Base-by-base conservation (phyloP, 768 basidiomycete genomes). In the Panellus pusillus region DNA sequence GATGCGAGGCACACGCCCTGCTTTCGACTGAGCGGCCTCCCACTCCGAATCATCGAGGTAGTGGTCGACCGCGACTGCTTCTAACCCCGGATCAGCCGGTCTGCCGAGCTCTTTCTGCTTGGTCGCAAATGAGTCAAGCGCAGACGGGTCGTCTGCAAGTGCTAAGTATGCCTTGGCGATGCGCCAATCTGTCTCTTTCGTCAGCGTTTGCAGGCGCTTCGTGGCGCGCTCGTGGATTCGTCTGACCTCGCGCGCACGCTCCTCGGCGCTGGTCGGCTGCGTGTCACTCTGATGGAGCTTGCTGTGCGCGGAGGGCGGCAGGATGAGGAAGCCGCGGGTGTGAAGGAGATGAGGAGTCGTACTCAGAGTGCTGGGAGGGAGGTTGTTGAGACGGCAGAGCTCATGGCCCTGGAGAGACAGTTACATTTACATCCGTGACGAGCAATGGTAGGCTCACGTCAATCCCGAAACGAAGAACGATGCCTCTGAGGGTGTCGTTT, bases 301-400 rank as follows among this genome's bases (percentile, higher is more conserved):
- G 13, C 61, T 68, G 48, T 66, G 70, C 4, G 72, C 64, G 17
- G 73, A 73, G 2, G 76, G 70, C 1, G 86, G 86, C 9, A 89
- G 72, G 14, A 73, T 65, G 52, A 91, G 67, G 55, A 72, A 79
- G 1, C 74, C 70, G 6, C 87, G 81, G 1, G 88, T 89, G 66
- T 89, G 87, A 14, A 91, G 72, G 8, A 91, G 71, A 63, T 90
- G 86, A 6, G 89, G 89, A 0, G 83, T 89, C 0, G 84, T 89
- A 52, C 72, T 79, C 17, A 91, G 69, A 3, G 86, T 83, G 62
- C 79, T 86, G 6, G 74, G 68, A 0, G 88, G 84, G 12, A 91
- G 76, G 40, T 77, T 78, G 63, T 91, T 91, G 13, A 88, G 69
- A 17, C 71, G 79, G 64, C 87, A 89, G 4, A 91, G 72, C 35